Evolutionary conservation across 768 basidiomycete species (phyloP).

Genomic region (Amanita muscaria): DNA sequence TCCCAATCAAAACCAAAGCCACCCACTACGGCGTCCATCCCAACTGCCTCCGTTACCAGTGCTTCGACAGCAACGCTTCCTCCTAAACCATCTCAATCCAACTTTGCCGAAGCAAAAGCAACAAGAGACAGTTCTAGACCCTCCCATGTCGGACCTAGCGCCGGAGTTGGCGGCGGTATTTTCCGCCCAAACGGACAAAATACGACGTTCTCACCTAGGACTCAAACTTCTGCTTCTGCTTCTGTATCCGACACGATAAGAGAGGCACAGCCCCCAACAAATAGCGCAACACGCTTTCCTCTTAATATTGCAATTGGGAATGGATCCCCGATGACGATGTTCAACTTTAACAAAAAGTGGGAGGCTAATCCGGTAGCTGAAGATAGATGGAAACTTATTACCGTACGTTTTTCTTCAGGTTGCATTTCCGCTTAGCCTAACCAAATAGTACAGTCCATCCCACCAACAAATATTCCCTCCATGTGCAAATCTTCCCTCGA

Average conservation of each 20-base stretch:
- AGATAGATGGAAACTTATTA: slow-evolving; percentile 50
- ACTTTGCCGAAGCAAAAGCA: slow-evolving; percentile 54
- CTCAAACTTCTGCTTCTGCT: slow-evolving; percentile 6
- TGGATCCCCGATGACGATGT: slow-evolving; percentile 30
- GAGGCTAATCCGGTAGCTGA: slow-evolving; percentile 28
- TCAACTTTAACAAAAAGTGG: slow-evolving; percentile 61
- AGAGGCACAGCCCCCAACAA: background rate
- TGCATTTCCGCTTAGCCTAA: background rate
- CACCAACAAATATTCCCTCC: slow-evolving; percentile 44
- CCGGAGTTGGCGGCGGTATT: slow-evolving; percentile 57
- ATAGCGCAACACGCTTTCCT: too few relatives aligned
- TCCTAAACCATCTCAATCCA: slow-evolving; percentile 17
- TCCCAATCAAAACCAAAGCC: background rate
- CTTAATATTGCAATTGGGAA: too few relatives aligned
- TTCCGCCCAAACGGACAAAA: slow-evolving; percentile 57
- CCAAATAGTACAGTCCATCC: slow-evolving; percentile 34
- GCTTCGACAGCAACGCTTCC: slow-evolving; percentile 2
- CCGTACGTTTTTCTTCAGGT: slow-evolving; percentile 30
- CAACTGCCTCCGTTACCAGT: slow-evolving; percentile 1
- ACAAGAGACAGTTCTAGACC: slow-evolving; percentile 37
- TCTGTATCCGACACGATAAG: slow-evolving; percentile 6
- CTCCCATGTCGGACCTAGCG: slow-evolving; percentile 14
- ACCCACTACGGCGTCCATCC: slow-evolving; percentile 10
- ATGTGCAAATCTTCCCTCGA: slow-evolving; percentile 69
- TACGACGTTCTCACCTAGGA: slow-evolving; percentile 41